phyloP scores from a whole-genome alignment of 129 eudicot species.

The Escallonia rubra region DNA sequence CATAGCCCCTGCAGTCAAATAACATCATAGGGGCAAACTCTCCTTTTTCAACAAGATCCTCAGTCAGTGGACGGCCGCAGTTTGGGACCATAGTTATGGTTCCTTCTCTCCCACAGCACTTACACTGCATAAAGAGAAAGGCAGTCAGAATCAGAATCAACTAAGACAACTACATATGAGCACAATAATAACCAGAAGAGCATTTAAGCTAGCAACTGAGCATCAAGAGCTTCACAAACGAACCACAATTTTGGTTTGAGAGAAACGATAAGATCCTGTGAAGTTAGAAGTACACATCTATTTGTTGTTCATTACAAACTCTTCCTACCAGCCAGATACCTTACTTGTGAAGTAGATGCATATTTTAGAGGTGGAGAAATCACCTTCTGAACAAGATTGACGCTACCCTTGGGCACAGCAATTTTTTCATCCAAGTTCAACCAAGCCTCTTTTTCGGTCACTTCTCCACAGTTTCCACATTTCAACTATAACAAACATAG shows the following conservation, averaged over 20 bases:
- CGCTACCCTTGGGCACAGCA: conserved; percentile 39
- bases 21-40: conserved; percentile 63
- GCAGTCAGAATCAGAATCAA: neutral
- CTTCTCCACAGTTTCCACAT: conserved; percentile 63
- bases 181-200: neutral
- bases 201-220: neutral
- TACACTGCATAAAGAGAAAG: conserved; percentile 54
- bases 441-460: conserved; percentile 49
- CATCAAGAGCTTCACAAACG: neutral
- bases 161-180: neutral
- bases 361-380: neutral
- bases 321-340: neutral
- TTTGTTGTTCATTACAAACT: neutral
- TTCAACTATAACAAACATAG: conserved; percentile 25
- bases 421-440: conserved; percentile 63
- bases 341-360: neutral
- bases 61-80: conserved; percentile 61
- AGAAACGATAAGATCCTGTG: neutral
- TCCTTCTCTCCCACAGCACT: conserved; percentile 88
- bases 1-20: conserved; percentile 87
- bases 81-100: conserved; percentile 70
- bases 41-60: conserved; percentile 40
- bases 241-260: no score
- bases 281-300: neutral
- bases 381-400: conserved; percentile 81